Base-by-base conservation (phyloP, 2,329 filamentous ascomycete species). In the Talaromyces albobiverticillius region DNA sequence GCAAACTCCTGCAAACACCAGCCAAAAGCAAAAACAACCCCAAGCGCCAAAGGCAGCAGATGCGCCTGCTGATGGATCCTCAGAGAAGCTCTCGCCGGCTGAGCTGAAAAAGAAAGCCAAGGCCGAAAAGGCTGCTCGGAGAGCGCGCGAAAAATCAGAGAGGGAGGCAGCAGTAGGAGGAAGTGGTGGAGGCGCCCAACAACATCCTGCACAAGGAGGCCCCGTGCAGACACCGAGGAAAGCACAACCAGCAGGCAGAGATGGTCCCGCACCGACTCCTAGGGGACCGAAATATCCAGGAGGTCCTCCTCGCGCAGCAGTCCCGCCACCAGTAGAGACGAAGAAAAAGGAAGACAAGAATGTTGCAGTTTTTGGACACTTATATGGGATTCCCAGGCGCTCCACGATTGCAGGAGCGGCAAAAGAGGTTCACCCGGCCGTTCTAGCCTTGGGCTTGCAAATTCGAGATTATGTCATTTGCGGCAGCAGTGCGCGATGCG, bases 21-120 rank as follows among this genome's bases (percentile, higher is more conserved):
- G 26, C 16, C 43, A 50, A 22, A 52, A 56, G 29, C 49, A 32
- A 14, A 43, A 48, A 23, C 54, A 52, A 11, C 29, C 47, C 55
- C 63, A 56, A 42, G 62, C 34, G 18, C 60, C 41, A 32, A 59
- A 52, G 50, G 52, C 34, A 34, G 52, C 51, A 23, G 40, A 45
- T 6, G 40, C 34, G 54, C 50, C 51, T 56, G 51, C 59, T 61
- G 55, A 62, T 54, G 57, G 61, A 49, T 53, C 60, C 57, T 52
- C 66, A 26, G 70, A 70, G 23, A 69, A 74, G 23, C 63, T 76
- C 26, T 70, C 70, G 6, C 66, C 66, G 32, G 90, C 90, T 18
- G 88, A 95, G 71, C 69, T 95, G 65, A 97, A 97, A 75, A 93
- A 92, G 65, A 86, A 84, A 69, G 87, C 88, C 58, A 93, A 96